Conservation (phyloP, 2,329 filamentous ascomycete genomes). For the Juglanconis juglandina region DNA sequence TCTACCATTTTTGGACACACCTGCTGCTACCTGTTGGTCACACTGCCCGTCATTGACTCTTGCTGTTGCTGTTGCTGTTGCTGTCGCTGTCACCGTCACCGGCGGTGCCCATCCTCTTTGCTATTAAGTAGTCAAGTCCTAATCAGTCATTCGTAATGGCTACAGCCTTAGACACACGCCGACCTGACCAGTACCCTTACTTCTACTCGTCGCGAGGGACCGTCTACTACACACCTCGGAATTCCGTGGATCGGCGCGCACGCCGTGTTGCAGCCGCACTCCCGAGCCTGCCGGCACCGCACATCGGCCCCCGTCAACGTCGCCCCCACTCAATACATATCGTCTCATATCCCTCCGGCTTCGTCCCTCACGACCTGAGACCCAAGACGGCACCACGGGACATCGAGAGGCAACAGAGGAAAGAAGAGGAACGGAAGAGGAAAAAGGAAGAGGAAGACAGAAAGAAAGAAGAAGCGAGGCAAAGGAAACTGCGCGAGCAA, state of each 20-base stretch:
- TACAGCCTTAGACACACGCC: constrained; percentile 9
- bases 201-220: constrained; percentile 18
- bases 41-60: neutral
- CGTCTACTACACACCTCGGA: constrained; percentile 20
- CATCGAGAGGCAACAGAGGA: constrained; percentile 35
- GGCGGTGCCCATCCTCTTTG: neutral
- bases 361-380: constrained; percentile 37
- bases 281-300: constrained; percentile 33
- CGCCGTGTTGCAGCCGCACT: constrained; percentile 18
- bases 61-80: neutral
- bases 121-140: neutral
- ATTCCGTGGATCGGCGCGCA: constrained; percentile 20
- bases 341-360: constrained; percentile 42
- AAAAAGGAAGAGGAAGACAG: constrained; percentile 25
- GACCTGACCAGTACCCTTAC: constrained; percentile 12
- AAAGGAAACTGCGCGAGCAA: constrained; percentile 29
- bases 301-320: constrained; percentile 48
- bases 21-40: constrained; percentile 10
- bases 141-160: constrained; percentile 1
- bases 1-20: constrained; percentile 2
- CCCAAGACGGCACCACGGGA: constrained; percentile 28
- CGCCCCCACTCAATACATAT: constrained; percentile 57
- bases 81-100: no score
- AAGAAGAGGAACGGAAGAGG: constrained; percentile 45
- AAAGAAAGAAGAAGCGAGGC: constrained; percentile 14